phyloP scores from a whole-genome alignment of 192 early-diverging fungal genomes.

The Linnemannia elongata region DNA sequence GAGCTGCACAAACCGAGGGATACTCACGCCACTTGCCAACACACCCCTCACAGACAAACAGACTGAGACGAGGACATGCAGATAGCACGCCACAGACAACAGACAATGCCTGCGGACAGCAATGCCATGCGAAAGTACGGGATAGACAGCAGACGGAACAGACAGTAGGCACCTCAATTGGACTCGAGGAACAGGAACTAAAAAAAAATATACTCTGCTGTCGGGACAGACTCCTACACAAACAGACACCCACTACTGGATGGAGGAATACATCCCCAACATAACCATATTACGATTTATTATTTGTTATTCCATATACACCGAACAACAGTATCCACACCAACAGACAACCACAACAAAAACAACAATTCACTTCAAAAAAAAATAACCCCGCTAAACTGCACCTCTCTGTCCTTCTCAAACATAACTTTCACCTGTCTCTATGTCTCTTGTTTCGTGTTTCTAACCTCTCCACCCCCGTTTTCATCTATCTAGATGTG shows the following conservation, averaged over 20 bases:
- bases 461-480: neutral
- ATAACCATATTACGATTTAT: slow-evolving; percentile 7
- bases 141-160: too few relatives aligned
- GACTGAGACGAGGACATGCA: neutral
- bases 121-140: too few relatives aligned
- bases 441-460: neutral
- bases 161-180: too few relatives aligned
- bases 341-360: too few relatives aligned
- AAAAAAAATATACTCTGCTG: too few relatives aligned
- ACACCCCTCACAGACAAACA: slow-evolving; percentile 9
- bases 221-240: neutral
- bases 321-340: too few relatives aligned
- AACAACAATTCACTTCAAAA: too few relatives aligned
- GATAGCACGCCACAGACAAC: too few relatives aligned
- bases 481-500: slow-evolving; percentile 60
- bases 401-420: neutral
- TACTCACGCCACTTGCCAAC: slow-evolving; percentile 1
- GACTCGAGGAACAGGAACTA: too few relatives aligned
- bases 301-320: slow-evolving; percentile 5
- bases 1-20: neutral
- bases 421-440: too few relatives aligned
- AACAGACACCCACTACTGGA: neutral
- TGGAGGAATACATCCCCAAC: neutral
- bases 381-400: neutral
- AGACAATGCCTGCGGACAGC: too few relatives aligned